Conservation (phyloP, 2,329 filamentous ascomycete genomes). For the Paraphaeosphaeria sporulosa region DNA sequence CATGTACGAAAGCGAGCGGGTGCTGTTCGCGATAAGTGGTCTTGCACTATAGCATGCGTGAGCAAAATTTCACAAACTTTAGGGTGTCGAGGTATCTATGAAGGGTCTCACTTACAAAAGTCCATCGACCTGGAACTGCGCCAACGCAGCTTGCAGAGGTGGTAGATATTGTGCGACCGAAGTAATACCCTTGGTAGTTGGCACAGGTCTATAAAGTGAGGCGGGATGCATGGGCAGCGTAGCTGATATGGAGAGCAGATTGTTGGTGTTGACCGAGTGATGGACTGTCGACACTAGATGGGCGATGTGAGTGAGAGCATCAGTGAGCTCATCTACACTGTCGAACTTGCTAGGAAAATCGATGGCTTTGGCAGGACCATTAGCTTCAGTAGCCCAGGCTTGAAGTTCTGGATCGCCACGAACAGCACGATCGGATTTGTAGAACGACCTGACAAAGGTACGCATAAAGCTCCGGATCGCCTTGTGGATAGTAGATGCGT, state of each 20-base stretch:
- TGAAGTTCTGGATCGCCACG: slow-evolving; percentile 52
- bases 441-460: slow-evolving; percentile 56
- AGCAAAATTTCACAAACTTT: slow-evolving; percentile 34
- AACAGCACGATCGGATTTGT: slow-evolving; percentile 45
- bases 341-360: slow-evolving; percentile 12
- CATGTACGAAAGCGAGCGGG: slow-evolving; percentile 52
- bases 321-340: neutral
- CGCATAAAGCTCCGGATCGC: slow-evolving; percentile 51
- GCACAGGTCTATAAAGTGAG: slow-evolving; percentile 5
- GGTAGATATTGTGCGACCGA: slow-evolving; percentile 50
- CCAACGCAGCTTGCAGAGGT: slow-evolving; percentile 28
- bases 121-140: slow-evolving; percentile 4
- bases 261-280: slow-evolving; percentile 12
- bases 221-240: slow-evolving; percentile 52
- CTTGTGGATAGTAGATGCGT: slow-evolving; percentile 49
- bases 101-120: slow-evolving; percentile 46
- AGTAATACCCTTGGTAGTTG: slow-evolving; percentile 42
- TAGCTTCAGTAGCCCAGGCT: slow-evolving; percentile 48
- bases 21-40: slow-evolving; percentile 46
- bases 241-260: slow-evolving; percentile 1
- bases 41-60: slow-evolving; percentile 26
- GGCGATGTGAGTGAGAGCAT: slow-evolving; percentile 13
- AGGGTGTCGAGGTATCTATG: slow-evolving; percentile 9
- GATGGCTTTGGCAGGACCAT: slow-evolving; percentile 10
- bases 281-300: slow-evolving; percentile 9